Percentiles rank a stretch among this genome's conserved stretches.
Conservation (phyloP, 23 red algal species). For the Gracilariopsis chorda region DNA sequence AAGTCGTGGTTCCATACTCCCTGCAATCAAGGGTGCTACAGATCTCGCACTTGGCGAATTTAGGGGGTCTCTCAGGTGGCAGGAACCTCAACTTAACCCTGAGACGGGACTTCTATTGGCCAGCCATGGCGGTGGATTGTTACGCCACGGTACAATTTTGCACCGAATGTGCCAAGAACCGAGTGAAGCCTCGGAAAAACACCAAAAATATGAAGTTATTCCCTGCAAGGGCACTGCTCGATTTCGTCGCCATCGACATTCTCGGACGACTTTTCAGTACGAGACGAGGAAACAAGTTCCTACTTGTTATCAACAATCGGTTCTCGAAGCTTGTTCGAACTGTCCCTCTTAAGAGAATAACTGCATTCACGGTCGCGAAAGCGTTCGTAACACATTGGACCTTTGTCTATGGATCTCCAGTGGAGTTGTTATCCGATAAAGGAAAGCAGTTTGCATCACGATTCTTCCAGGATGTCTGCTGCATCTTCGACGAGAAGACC, state of each 20-base stretch:
- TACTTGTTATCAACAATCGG: not conserved
- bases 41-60: not conserved
- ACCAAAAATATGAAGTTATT: not conserved
- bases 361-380: not conserved
- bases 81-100: not conserved
- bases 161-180: not conserved
- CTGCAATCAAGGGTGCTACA: not conserved
- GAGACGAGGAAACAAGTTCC: not conserved
- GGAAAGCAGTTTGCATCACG: not conserved
- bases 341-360: not conserved
- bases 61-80: not conserved
- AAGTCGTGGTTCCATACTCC: not conserved
- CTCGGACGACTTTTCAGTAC: not conserved
- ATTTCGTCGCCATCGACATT: not conserved
- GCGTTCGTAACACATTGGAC: not conserved
- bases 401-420: not conserved
- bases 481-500: not conserved
- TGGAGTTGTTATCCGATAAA: not conserved
- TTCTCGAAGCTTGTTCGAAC: not conserved
- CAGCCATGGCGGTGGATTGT: constrained; percentile 22
- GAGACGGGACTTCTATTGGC: not conserved
- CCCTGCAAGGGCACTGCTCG: not conserved
- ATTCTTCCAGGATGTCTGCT: not conserved
- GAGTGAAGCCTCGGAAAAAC: not conserved
- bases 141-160: constrained; percentile 17